phyloP scores from a whole-genome alignment of 2,329 filamentous ascomycete genomes.

The Didymella sp. region DNA sequence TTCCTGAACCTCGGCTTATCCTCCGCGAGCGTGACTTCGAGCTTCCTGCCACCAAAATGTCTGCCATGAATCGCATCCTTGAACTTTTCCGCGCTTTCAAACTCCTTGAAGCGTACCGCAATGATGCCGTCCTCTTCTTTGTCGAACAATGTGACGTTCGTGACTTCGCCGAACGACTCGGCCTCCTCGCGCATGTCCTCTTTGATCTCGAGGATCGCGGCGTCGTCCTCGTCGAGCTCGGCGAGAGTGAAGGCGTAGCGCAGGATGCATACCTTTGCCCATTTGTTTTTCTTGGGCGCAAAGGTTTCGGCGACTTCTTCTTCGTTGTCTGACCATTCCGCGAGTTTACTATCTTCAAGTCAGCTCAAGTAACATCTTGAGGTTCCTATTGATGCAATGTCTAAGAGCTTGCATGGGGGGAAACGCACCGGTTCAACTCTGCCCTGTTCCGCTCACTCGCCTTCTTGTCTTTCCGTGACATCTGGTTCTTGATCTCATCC shows the following conservation, averaged over 20 bases:
- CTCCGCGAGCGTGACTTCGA: conserved; percentile 35
- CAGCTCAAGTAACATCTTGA: conserved; percentile 3
- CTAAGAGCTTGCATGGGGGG: not conserved
- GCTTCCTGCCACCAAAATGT: conserved; percentile 24
- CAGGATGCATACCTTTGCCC: conserved; percentile 84
- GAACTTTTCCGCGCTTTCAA: conserved; percentile 63
- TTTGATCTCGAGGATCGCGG: conserved; percentile 86
- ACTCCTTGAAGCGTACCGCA: conserved; percentile 79
- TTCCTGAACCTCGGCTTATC: conserved; percentile 44
- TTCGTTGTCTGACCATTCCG: conserved; percentile 93
- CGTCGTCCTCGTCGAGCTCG: conserved; percentile 84
- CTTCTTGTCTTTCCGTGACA: conserved; percentile 73
- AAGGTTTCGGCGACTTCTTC: conserved; percentile 53
- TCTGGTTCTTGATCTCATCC: conserved; percentile 54
- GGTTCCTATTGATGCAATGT: not conserved
- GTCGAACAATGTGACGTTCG: conserved; percentile 91
- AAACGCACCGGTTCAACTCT: conserved; percentile 71
- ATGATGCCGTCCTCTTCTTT: conserved; percentile 83
- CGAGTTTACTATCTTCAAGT: conserved; percentile 70
- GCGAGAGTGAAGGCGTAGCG: conserved; percentile 91
- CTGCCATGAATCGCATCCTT: conserved; percentile 29
- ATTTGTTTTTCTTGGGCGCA: conserved; percentile 62
- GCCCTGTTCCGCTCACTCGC: conserved; percentile 93
- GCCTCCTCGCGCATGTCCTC: conserved; percentile 93
- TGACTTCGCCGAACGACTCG: conserved; percentile 82